These are phyloP conservation scores for Fragosphaeria purpurea DNA, from an alignment of 2,329 filamentous ascomycete genomes.

Conservation along the genomic window DNA sequence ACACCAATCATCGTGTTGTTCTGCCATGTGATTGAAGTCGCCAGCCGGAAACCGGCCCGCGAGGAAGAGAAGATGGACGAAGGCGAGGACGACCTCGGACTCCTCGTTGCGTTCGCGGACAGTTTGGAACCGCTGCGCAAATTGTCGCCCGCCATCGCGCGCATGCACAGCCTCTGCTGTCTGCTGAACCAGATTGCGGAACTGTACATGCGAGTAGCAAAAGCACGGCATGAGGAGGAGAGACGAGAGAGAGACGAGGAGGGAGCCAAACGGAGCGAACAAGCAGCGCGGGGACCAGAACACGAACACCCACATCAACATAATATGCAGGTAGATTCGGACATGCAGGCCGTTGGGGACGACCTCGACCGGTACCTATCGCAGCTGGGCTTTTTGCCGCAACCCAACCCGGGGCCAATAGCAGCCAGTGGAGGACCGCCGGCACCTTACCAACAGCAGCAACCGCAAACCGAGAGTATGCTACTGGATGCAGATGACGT, in stretches of 20 bases:
- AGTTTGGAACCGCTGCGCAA: slow-evolving; percentile 42
- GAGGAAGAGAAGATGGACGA: too few relatives aligned
- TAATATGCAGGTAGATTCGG: slow-evolving; percentile 26
- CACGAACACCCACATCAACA: slow-evolving; percentile 24
- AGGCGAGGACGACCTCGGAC: slow-evolving; percentile 35
- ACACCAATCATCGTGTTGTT: slow-evolving; percentile 51
- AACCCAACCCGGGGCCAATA: not conserved
- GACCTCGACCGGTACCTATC: slow-evolving; percentile 57
- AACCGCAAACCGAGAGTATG: too few relatives aligned
- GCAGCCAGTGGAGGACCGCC: too few relatives aligned
- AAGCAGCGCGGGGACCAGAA: slow-evolving; percentile 10
- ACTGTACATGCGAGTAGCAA: slow-evolving; percentile 49
- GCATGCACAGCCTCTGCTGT: slow-evolving; percentile 51
- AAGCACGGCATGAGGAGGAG: slow-evolving; percentile 23
- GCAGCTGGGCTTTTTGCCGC: slow-evolving; percentile 50
- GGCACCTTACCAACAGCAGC: not conserved
- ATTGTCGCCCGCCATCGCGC: slow-evolving; percentile 48
- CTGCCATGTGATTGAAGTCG: slow-evolving; percentile 42
- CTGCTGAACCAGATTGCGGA: slow-evolving; percentile 52
- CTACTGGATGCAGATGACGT: too few relatives aligned
- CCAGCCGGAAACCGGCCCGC: slow-evolving; percentile 22
- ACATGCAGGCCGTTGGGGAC: slow-evolving; percentile 32
- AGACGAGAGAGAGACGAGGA: not conserved
- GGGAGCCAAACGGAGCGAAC: not conserved
- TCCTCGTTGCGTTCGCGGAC: slow-evolving; percentile 45